Percentiles rank a stretch among this genome's conserved stretches.
These are phyloP conservation scores for Ceratocystis eucalypticola DNA, from an alignment of 2,329 filamentous ascomycete species.

Conservation along the genomic window DNA sequence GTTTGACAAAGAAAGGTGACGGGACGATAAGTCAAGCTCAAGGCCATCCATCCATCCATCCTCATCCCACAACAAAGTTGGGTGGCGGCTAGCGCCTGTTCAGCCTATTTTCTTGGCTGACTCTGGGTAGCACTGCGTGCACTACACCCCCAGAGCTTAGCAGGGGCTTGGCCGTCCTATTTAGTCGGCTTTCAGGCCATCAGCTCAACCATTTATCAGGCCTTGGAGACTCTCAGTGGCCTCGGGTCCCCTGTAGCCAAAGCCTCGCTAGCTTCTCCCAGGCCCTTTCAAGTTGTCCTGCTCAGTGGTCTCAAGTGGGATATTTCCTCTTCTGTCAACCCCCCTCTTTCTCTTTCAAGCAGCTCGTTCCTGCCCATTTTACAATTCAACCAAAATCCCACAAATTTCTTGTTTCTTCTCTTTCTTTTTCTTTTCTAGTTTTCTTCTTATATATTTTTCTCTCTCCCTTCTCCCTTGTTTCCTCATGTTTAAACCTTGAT, in stretches of 20 bases:
- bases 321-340: neutral
- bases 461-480: neutral
- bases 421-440: slow-evolving; percentile 5
- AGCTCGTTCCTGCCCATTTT: neutral
- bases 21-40: neutral
- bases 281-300: neutral
- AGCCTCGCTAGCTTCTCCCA: neutral
- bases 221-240: neutral
- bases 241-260: neutral
- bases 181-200: neutral
- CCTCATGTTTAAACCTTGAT: neutral
- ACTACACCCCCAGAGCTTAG: neutral
- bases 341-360: neutral
- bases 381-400: neutral
- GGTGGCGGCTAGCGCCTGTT: neutral
- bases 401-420: neutral
- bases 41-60: neutral
- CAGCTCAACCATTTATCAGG: neutral
- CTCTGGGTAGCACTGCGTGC: neutral
- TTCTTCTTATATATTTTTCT: slow-evolving; percentile 3
- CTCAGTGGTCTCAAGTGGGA: neutral
- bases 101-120: neutral
- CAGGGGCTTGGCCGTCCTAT: neutral
- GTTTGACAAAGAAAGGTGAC: neutral
- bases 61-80: neutral